phyloP scores from a whole-genome alignment of 2,329 filamentous ascomycete species.

The Phoma sp. region DNA sequence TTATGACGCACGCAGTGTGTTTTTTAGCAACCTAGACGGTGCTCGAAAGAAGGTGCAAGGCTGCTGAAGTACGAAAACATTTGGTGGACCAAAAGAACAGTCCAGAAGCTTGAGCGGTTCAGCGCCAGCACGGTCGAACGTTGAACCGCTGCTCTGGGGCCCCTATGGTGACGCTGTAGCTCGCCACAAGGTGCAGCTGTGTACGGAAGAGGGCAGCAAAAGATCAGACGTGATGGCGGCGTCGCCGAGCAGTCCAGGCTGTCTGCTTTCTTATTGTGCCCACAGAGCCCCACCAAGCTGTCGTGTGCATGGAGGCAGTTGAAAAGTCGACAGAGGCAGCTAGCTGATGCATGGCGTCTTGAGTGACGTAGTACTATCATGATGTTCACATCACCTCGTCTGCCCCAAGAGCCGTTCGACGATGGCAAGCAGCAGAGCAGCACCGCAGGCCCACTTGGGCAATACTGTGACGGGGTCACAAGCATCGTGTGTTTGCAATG shows the following conservation, averaged over 20 bases:
- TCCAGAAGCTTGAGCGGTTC: constrained; percentile 7
- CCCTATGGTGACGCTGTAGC: constrained; percentile 8
- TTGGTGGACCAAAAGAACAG: constrained; percentile 11
- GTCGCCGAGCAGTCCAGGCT: neutral
- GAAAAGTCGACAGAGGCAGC: neutral
- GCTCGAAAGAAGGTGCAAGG: neutral
- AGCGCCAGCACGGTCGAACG: constrained; percentile 9
- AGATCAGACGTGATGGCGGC: neutral
- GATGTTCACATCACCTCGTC: constrained; percentile 2
- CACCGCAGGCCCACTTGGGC: constrained; percentile 11
- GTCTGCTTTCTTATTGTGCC: neutral
- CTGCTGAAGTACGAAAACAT: constrained; percentile 1
- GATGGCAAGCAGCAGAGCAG: neutral
- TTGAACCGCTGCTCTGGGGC: neutral
- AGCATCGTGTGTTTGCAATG: constrained; percentile 10
- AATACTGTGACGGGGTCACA: constrained; percentile 11
- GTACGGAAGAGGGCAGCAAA: neutral
- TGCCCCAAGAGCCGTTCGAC: constrained; percentile 3
- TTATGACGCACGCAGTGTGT: constrained; percentile 11
- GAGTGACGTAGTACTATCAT: constrained; percentile 22
- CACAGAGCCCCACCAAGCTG: neutral
- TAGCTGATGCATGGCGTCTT: constrained; percentile 16
- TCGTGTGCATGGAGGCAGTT: neutral
- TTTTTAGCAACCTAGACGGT: neutral
- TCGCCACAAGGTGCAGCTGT: neutral